Evolutionary conservation across 345 rosid genomes (phyloP), one percentile per base, ranked within the genome.

Genomic region (Eutrema heterophyllum): DNA sequence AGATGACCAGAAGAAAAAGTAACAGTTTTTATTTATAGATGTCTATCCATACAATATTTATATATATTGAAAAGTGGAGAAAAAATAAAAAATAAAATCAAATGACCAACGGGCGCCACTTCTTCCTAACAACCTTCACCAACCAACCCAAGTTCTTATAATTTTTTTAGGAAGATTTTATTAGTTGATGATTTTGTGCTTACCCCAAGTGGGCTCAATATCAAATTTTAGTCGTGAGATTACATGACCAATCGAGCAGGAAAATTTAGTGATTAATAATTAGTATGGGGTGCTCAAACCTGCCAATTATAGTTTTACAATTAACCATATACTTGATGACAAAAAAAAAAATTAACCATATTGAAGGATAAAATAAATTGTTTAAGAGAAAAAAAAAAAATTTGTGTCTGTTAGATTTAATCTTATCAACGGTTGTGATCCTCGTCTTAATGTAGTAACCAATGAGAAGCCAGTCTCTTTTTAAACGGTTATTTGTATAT

Each of bases 121-220:
- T 75, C 67, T 76, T 76, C 80, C 56, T 77, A 77, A 64, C 76
- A 64, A 70, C 80, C 53, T 70, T 70, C 76, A 77, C 76, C 67
- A 77, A 77, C 80, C 67, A 64, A 48, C 41, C 30, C 38, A 70
- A 70, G 26, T 70, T 76, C 64, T 33, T 15, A 5, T 4, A 61
- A 16, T 14, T 46, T 11, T 6, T 12, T 27, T 7, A 54, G 12
- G 3, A 16, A 46, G 43, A 62, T 56, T 59, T 40, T 51, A 27
- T 61, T 60, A 68, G 49, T 51, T 51, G 30, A 68, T 54, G 26
- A 50, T 50, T 58, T 44, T 44, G 69, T 65, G 21, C 21, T 49
- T 66, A 50, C 21, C 30, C 58, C 63, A 59, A 51, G 40, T 65
- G 60, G 38, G 27, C 44, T 38, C 36, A 39, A 24, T 26, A 50